These are phyloP conservation scores for Fragaria nilgerrensis DNA, from an alignment of 306 rosid genomes.

Conservation along the genomic window DNA sequence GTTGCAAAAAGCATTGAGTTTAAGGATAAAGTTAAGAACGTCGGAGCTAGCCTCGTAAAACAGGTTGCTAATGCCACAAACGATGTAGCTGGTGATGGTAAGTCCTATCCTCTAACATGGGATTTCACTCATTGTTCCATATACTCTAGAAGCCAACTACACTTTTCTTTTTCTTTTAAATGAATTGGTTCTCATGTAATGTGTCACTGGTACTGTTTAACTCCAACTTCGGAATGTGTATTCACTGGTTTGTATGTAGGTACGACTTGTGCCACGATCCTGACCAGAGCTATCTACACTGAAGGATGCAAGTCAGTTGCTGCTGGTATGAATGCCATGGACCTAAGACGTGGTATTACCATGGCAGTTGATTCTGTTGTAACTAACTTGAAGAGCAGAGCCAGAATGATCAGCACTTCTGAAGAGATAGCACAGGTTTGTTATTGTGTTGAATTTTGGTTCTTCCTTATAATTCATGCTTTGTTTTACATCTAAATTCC, in stretches of 20 bases:
- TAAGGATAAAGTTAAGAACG: constrained; percentile 79
- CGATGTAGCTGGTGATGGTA: constrained; percentile 94
- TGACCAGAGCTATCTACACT: constrained; percentile 77
- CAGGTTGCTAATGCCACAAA: constrained; percentile 98
- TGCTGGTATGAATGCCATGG: constrained; percentile 98
- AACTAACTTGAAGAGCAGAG: constrained; percentile 85
- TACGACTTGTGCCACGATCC: constrained; percentile 90
- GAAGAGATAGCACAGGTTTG: constrained; percentile 95
- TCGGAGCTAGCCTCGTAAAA: constrained; percentile 96
- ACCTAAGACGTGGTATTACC: constrained; percentile 80
- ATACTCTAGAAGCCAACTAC: neutral
- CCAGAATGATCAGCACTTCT: constrained; percentile 91
- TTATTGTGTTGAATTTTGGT: neutral
- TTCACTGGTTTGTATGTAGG: constrained; percentile 40
- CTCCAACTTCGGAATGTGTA: constrained; percentile 11
- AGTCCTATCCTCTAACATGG: constrained; percentile 11
- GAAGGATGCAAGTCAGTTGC: constrained; percentile 99
- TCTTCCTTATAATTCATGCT: neutral
- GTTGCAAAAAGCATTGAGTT: constrained; percentile 94
- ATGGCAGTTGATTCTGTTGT: constrained; percentile 93
- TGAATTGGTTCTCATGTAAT: neutral
- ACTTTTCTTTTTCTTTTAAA: neutral
- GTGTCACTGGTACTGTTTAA: neutral
- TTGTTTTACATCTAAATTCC: neutral
- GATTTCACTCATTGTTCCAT: neutral